A percentile compares a stretch with the other conserved stretches of the same genome.
These are phyloP conservation scores for Sclerotinia spermophila DNA, from an alignment of 2,329 filamentous ascomycete genomes.

Conservation along the genomic window DNA sequence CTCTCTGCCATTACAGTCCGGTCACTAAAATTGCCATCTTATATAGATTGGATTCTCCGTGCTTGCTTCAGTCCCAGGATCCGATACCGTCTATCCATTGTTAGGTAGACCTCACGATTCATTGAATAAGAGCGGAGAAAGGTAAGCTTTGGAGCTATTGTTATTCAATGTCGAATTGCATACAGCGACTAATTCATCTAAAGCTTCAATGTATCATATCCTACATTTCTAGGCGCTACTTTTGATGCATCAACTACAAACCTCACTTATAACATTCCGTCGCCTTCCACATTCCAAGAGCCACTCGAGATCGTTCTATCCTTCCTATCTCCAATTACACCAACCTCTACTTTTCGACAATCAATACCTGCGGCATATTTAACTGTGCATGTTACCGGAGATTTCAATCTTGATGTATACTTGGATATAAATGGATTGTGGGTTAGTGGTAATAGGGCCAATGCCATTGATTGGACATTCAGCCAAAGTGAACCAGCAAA, in stretches of 20 bases:
- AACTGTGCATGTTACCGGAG: slow-evolving; percentile 65
- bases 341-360: slow-evolving; percentile 35
- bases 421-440: slow-evolving; percentile 72
- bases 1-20: neutral
- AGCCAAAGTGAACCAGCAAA: slow-evolving; percentile 43
- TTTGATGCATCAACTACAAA: slow-evolving; percentile 71
- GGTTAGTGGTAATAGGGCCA: slow-evolving; percentile 72
- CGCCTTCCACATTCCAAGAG: slow-evolving; percentile 39
- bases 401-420: slow-evolving; percentile 61
- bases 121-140: slow-evolving; percentile 43
- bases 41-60: slow-evolving; percentile 57
- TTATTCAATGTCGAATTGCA: neutral
- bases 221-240: slow-evolving; percentile 56
- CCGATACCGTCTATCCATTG: slow-evolving; percentile 59
- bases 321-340: slow-evolving; percentile 43
- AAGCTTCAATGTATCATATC: slow-evolving; percentile 56
- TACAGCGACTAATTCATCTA: slow-evolving; percentile 8
- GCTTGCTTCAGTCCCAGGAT: slow-evolving; percentile 57
- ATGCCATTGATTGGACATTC: slow-evolving; percentile 67
- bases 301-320: slow-evolving; percentile 56
- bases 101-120: slow-evolving; percentile 65
- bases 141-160: slow-evolving; percentile 21
- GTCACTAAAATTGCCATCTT: slow-evolving; percentile 16
- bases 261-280: slow-evolving; percentile 58
- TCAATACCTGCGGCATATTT: slow-evolving; percentile 70